Evolutionary conservation across 176 grass and related monocot species (phyloP), one percentile per base, ranked within the genome.

Genomic region (Stipa capillata): DNA sequence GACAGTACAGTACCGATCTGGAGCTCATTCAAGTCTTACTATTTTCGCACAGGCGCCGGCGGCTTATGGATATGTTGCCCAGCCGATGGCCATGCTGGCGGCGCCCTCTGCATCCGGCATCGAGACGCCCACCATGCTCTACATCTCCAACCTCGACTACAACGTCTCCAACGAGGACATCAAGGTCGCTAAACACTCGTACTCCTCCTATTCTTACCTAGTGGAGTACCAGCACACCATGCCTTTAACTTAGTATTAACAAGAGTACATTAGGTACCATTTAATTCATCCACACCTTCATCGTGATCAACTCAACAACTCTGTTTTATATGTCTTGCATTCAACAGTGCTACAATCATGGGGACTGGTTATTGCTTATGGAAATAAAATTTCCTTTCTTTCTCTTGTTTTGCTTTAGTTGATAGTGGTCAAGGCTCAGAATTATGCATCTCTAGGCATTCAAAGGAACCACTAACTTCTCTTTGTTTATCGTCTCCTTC

Each of bases 101-200:
- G 56, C 21, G 54, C 41, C 51, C 24, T 40, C 31, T 44, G 28
- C 41, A 1, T 20, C 7, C 37, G 45, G 39, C 44, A 31, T 85
- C 44, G 88, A 94, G 58, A 68, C 75, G 14, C 69, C 73, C 52
- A 86, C 85, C 73, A 94, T 80, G 74, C 88, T 94, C 59, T 86
- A 94, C 88, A 88, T 91, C 82, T 94, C 91, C 73, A 86, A 94
- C 69, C 88, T 94, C 44, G 88, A 94, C 78, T 91, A 88, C 29
- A 76, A 49, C 29, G 88, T 94, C 55, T 69, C 88, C 66, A 94
- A 86, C 53, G 91, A 94, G 78, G 88, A 94, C 52, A 84, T 94
- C 85, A 94, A 94, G 88, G 91, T 90, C 24, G 39, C n/a, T 65
- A 21, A n/a, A 23, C 65, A 7, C 39, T 9, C 21, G 29, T 62